These are phyloP conservation scores for Penicillium expansum DNA, from an alignment of 2,329 filamentous ascomycete species.

Conservation along the genomic window DNA sequence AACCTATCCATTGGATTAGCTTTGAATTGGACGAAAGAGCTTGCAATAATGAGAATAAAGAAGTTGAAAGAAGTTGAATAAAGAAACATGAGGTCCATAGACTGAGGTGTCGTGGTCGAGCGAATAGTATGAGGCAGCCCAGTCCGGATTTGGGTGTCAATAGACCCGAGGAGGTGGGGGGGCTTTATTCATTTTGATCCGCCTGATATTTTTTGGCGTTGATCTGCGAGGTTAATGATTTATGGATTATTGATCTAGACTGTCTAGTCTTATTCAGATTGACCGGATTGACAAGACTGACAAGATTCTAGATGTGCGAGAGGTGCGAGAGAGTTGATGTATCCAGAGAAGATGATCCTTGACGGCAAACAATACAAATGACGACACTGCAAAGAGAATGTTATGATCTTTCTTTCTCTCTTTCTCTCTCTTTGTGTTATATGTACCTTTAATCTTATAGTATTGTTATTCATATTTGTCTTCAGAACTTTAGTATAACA, in stretches of 20 bases:
- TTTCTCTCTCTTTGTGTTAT: neutral
- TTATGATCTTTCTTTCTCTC: neutral
- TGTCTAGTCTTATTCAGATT: no score
- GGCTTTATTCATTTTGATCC: constrained; percentile 6
- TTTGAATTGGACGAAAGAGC: neutral
- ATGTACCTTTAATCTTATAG: no score
- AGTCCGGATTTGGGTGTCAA: constrained; percentile 25
- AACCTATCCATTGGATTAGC: constrained; percentile 4
- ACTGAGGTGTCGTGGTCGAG: neutral
- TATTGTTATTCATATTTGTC: no score
- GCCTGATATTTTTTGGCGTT: neutral
- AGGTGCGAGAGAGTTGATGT: neutral
- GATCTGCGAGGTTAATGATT: neutral
- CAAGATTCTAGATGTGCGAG: neutral
- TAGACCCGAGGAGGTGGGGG: constrained; percentile 15
- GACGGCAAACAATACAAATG: neutral
- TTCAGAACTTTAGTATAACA: no score
- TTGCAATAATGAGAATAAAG: neutral
- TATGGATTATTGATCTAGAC: neutral
- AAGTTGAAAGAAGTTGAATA: constrained; percentile 1
- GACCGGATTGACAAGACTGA: neutral
- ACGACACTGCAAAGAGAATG: neutral
- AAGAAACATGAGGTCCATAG: neutral
- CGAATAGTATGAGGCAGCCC: constrained; percentile 8
- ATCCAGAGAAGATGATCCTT: neutral